A percentile compares a stretch with the other conserved stretches of the same genome.
These are phyloP conservation scores for Trichoderma breve DNA, from an alignment of 2,329 filamentous ascomycete genomes.

Conservation along the genomic window DNA sequence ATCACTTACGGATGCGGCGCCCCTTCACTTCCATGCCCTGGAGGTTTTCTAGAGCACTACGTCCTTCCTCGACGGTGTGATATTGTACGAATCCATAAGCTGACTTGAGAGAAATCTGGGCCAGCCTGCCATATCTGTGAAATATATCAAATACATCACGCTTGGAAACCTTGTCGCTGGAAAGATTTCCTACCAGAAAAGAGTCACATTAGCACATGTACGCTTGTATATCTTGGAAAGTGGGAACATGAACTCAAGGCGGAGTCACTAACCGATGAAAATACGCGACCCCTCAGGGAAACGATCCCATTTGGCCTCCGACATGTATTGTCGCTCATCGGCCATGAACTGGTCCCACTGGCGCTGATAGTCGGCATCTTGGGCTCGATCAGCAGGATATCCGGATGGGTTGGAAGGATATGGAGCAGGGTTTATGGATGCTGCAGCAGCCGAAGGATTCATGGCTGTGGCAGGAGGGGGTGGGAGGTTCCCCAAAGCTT, in stretches of 20 bases:
- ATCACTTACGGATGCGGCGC: constrained; percentile 82
- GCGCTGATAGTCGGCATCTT: constrained; percentile 55
- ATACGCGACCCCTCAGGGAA: constrained; percentile 75
- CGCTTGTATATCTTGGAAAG: constrained; percentile 24
- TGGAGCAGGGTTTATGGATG: constrained; percentile 33
- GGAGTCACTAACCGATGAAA: constrained; percentile 66
- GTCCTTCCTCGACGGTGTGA: constrained; percentile 71
- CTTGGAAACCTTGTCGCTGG: constrained; percentile 90
- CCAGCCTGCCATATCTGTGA: constrained; percentile 77
- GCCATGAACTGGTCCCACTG: constrained; percentile 70
- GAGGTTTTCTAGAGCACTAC: constrained; percentile 69
- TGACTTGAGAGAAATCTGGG: constrained; percentile 94
- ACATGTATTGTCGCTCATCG: constrained; percentile 72
- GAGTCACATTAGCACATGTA: constrained; percentile 23
- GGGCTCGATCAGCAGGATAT: constrained; percentile 31
- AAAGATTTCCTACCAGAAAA: constrained; percentile 70
- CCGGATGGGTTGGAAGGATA: constrained; percentile 32
- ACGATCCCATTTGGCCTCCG: constrained; percentile 76
- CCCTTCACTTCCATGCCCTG: constrained; percentile 81
- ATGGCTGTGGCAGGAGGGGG: constrained; percentile 31
- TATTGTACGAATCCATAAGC: constrained; percentile 98
- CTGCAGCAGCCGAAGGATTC: constrained; percentile 30
- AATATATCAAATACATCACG: constrained; percentile 92
- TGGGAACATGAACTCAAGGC: constrained; percentile 7
- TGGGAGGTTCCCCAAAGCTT: constrained; percentile 33